Conservation (phyloP, 2,329 filamentous ascomycete species). For the Venturia asperata region DNA sequence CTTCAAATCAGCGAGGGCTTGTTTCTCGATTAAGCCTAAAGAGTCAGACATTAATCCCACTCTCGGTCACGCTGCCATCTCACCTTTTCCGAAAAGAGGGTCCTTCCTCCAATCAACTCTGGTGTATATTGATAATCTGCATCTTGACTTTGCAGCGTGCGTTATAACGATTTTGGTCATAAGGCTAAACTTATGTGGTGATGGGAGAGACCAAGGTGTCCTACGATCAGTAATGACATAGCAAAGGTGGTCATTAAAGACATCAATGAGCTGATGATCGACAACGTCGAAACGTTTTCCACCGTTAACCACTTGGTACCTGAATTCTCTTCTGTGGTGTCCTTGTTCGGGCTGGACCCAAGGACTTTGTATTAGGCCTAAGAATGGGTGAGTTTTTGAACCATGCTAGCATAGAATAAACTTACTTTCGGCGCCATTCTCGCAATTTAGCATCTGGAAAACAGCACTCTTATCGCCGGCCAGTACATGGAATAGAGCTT, state of each 20-base stretch:
- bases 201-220: conserved; percentile 76
- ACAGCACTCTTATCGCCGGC: conserved; percentile 95
- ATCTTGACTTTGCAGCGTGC: conserved; percentile 83
- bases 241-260: conserved; percentile 50
- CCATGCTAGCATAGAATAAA: background rate
- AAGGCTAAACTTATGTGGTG: conserved; percentile 69
- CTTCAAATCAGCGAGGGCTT: conserved; percentile 67
- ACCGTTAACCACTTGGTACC: conserved; percentile 62
- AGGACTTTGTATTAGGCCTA: conserved; percentile 73
- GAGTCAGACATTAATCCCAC: background rate
- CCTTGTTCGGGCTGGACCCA: conserved; percentile 68
- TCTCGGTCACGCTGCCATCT: background rate
- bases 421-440: conserved; percentile 60
- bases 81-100: conserved; percentile 44
- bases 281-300: conserved; percentile 46
- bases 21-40: conserved; percentile 48
- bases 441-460: conserved; percentile 84
- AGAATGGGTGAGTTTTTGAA: conserved; percentile 1
- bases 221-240: conserved; percentile 60
- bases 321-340: conserved; percentile 69
- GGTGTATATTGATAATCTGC: conserved; percentile 81
- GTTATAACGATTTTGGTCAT: conserved; percentile 91
- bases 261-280: conserved; percentile 81
- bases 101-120: conserved; percentile 76
- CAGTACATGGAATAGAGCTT: conserved; percentile 89